Percentiles rank a stretch among this genome's conserved stretches.
These are phyloP conservation scores for Saksenaea oblongispora DNA, from an alignment of 371 early-diverging fungal species.

Conservation along the genomic window DNA sequence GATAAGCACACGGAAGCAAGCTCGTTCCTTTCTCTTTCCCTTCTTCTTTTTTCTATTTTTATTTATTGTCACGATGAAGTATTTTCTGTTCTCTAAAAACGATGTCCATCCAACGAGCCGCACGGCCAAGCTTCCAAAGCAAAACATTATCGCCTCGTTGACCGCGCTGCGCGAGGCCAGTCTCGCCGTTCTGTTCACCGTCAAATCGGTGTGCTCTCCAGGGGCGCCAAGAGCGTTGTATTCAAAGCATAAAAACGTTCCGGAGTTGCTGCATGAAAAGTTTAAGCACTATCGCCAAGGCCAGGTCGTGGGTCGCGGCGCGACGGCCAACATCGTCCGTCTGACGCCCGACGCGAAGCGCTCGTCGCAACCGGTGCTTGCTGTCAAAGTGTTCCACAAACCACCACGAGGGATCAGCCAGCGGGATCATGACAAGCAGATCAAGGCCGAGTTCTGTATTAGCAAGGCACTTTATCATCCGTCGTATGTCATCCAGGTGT, in stretches of 20 bases:
- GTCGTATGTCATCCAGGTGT: constrained; percentile 35
- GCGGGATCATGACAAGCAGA: constrained; percentile 33
- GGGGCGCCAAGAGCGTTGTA: neutral
- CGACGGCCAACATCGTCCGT: constrained; percentile 21
- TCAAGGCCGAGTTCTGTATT: constrained; percentile 45
- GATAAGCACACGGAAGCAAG: neutral
- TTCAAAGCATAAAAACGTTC: neutral
- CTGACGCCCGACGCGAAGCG: constrained; percentile 2
- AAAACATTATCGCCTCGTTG: neutral
- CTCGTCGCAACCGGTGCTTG: constrained; percentile 12
- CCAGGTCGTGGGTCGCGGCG: constrained; percentile 20
- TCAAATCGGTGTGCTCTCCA: neutral
- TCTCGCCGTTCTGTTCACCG: neutral
- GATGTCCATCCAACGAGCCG: neutral
- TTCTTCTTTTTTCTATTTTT: neutral
- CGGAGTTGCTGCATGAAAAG: constrained; percentile 15
- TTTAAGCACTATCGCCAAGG: constrained; percentile 19
- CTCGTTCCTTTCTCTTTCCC: neutral
- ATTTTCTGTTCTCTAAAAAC: neutral
- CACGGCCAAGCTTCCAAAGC: neutral
- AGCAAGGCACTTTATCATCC: constrained; percentile 22
- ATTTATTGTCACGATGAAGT: neutral
- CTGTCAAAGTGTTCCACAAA: constrained; percentile 43
- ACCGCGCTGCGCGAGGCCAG: neutral
- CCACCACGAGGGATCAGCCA: constrained; percentile 28